These are phyloP conservation scores for Mortierella sp. DNA, from an alignment of 371 early-diverging fungal species.

Conservation along the genomic window DNA sequence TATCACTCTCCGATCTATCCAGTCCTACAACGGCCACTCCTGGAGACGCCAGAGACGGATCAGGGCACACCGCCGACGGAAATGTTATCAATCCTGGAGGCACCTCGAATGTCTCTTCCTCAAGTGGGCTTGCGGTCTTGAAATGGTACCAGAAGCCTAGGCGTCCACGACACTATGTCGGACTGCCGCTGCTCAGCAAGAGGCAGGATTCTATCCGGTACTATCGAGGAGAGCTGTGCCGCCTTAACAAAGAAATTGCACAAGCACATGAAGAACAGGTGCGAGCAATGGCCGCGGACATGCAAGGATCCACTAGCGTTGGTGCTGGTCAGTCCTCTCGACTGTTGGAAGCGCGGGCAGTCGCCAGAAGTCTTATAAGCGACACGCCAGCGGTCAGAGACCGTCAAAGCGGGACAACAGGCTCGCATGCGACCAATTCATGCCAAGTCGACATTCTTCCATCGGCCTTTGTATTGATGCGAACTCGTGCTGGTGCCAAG, in stretches of 20 bases:
- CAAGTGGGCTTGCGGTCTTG: constrained; percentile 7
- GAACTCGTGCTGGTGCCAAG: constrained; percentile 20
- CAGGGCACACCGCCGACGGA: background rate
- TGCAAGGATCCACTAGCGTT: background rate
- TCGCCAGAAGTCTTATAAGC: background rate
- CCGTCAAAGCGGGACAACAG: background rate
- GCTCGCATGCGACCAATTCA: background rate
- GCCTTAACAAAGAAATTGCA: constrained; percentile 24
- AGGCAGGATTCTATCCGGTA: constrained; percentile 38
- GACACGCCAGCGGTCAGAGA: background rate
- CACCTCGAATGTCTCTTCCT: background rate
- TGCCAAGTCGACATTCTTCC: constrained; percentile 4
- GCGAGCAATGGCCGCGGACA: constrained; percentile 14
- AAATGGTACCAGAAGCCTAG: constrained; percentile 34
- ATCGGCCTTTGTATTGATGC: constrained; percentile 30
- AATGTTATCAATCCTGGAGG: too few species aligned
- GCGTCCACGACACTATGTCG: constrained; percentile 24
- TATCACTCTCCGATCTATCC: constrained; percentile 25
- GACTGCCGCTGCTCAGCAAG: constrained; percentile 34
- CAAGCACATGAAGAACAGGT: constrained; percentile 13
- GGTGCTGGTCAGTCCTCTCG: background rate
- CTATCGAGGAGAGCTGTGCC: constrained; percentile 39
- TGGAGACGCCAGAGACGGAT: too few species aligned
- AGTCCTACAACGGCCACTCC: background rate
- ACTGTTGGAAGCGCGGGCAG: background rate